Conservation (phyloP, 225 moss, liverwort and hornwort species). For the Straminergon stramineum region DNA sequence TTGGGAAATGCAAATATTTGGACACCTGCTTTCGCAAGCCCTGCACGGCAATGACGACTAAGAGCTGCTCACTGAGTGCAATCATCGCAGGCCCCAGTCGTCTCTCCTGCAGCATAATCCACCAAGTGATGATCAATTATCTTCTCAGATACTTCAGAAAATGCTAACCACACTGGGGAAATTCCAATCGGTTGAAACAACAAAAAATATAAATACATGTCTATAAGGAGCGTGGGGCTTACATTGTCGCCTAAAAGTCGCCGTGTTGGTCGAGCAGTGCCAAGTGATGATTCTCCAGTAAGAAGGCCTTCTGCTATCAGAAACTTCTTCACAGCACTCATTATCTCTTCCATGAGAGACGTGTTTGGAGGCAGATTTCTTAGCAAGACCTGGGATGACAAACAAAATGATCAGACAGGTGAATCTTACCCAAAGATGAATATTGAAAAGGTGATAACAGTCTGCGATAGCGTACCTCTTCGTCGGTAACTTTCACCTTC, state of each 20-base stretch:
- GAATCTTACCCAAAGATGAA: not conserved
- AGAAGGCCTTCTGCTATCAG: slow-evolving; percentile 90
- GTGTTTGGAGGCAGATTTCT: slow-evolving; percentile 94
- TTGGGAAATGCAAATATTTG: slow-evolving; percentile 44
- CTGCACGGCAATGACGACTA: slow-evolving; percentile 88
- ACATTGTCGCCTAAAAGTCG: slow-evolving; percentile 83
- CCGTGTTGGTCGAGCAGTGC: slow-evolving; percentile 69
- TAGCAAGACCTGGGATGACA: slow-evolving; percentile 50
- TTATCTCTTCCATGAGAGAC: slow-evolving; percentile 88
- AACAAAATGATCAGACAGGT: not conserved
- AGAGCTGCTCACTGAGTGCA: slow-evolving; percentile 89
- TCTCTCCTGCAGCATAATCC: slow-evolving; percentile 51
- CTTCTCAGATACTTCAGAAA: not conserved
- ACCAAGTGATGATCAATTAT: not conserved
- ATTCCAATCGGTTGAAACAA: not conserved
- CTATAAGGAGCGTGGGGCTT: not conserved
- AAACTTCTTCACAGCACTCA: slow-evolving; percentile 75
- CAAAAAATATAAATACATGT: not conserved
- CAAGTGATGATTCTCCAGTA: slow-evolving; percentile 71
- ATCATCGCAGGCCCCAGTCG: slow-evolving; percentile 73
- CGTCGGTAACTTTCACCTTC: slow-evolving; percentile 88
- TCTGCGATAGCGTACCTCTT: slow-evolving; percentile 46
- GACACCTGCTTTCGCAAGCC: slow-evolving; percentile 65
- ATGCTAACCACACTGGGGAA: not conserved
- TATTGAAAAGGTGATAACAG: not conserved